A percentile compares a stretch with the other conserved stretches of the same genome.
Evolutionary conservation across 352 stramenopile species (phyloP).

Genomic region (Phytopythium aichiense): DNA sequence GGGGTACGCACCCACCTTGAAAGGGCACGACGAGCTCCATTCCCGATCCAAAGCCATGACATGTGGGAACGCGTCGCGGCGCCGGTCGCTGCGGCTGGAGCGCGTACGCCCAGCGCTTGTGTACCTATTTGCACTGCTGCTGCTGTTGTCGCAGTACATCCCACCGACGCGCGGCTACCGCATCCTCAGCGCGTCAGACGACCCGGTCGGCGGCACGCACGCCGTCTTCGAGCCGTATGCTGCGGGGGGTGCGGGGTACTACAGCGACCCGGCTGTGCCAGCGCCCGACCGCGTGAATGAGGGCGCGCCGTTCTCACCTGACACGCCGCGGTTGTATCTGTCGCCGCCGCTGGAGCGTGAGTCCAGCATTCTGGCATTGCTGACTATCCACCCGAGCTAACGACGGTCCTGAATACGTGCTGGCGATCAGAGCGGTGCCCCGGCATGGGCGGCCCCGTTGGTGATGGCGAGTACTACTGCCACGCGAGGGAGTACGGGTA

Average conservation of each 20-base stretch:
- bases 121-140: constrained; percentile 1
- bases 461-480: constrained; percentile 92
- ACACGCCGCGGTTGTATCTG: constrained; percentile 62
- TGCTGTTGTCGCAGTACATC: background rate
- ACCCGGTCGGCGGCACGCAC: constrained; percentile 22
- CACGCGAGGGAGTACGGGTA: constrained; percentile 88
- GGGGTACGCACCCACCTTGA: background rate
- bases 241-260: constrained; percentile 73
- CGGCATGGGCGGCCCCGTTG: constrained; percentile 84
- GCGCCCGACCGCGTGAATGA: constrained; percentile 80
- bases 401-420: background rate
- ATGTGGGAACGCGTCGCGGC: background rate
- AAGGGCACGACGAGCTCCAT: background rate
- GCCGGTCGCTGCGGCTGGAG: background rate
- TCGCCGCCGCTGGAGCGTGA: constrained; percentile 33
- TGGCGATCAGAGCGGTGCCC: constrained; percentile 54
- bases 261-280: constrained; percentile 69
- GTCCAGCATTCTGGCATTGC: constrained; percentile 12
- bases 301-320: constrained; percentile 66
- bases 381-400: constrained; percentile 20
- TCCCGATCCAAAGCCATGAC: background rate
- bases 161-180: constrained; percentile 23
- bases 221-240: constrained; percentile 85
- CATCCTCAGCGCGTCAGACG: constrained; percentile 25
- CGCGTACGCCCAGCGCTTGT: constrained; percentile 2